These are phyloP conservation scores for Curvularia lunata DNA, from an alignment of 2,329 filamentous ascomycete genomes.

Conservation along the genomic window DNA sequence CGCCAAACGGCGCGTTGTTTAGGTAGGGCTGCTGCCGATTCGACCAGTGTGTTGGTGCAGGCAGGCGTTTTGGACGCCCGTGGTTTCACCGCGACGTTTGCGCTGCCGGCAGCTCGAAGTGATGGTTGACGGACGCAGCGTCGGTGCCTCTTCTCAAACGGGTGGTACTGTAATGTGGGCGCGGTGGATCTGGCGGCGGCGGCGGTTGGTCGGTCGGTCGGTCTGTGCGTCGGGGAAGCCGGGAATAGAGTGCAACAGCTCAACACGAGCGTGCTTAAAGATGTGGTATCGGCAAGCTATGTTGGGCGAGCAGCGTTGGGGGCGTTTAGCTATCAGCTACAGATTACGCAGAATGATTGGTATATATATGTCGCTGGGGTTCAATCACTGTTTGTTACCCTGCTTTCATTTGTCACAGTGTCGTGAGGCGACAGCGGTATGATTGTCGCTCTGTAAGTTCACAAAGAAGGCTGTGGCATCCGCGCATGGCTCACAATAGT, in stretches of 20 bases:
- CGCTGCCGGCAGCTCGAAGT: conserved; percentile 24
- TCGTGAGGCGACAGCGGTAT: not conserved
- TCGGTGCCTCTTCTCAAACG: not conserved
- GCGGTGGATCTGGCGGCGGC: not conserved
- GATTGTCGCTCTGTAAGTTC: not conserved
- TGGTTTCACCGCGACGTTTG: conserved; percentile 13
- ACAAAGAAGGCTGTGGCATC: not conserved
- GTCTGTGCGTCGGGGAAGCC: not conserved
- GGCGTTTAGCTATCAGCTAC: not conserved
- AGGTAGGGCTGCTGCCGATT: not conserved
- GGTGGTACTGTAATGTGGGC: not conserved
- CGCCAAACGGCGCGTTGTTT: not conserved
- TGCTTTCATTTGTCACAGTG: not conserved
- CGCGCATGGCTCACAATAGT: not conserved
- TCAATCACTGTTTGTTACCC: not conserved
- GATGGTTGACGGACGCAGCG: conserved; percentile 20
- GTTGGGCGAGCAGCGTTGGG: not conserved
- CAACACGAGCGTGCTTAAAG: not conserved
- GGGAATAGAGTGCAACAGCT: not conserved
- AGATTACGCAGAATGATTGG: not conserved
- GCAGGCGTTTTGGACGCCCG: not conserved
- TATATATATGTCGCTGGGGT: not conserved
- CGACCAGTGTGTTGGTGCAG: not conserved
- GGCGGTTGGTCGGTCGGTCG: not conserved
- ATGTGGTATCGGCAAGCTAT: not conserved